These are phyloP conservation scores for Zymoseptoria ardabiliae DNA, from an alignment of 2,329 filamentous ascomycete species.

Conservation along the genomic window DNA sequence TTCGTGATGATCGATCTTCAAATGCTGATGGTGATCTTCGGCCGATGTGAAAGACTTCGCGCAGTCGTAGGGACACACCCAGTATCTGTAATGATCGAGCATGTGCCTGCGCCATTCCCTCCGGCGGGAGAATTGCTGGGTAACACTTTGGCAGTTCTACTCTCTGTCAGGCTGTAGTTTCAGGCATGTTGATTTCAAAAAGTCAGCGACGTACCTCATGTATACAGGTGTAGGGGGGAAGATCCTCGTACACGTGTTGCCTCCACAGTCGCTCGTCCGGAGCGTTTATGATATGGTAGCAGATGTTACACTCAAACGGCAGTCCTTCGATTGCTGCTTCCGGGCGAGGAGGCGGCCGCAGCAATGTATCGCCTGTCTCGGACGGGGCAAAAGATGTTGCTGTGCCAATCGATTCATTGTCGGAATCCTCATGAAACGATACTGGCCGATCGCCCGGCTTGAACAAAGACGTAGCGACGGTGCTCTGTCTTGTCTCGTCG, in stretches of 20 bases:
- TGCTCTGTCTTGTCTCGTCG: not conserved
- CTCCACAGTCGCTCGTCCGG: not conserved
- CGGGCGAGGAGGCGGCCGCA: not conserved
- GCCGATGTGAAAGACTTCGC: not conserved
- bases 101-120: conserved; percentile 1
- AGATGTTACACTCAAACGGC: conserved; percentile 1
- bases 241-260: conserved; percentile 3
- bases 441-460: not conserved
- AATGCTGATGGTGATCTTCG: not conserved
- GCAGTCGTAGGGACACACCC: not conserved
- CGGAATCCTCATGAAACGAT: not conserved
- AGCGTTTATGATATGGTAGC: not conserved
- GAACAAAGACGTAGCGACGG: not conserved
- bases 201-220: not conserved
- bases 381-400: not conserved
- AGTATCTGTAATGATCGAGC: not conserved
- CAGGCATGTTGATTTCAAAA: no score
- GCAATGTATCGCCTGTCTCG: not conserved
- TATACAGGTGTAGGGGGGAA: conserved; percentile 4
- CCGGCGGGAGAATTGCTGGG: not conserved
- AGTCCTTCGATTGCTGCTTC: not conserved
- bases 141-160: not conserved
- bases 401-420: not conserved
- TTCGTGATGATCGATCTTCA: not conserved
- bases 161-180: not conserved